These are phyloP conservation scores for Microdochium nivale DNA, from an alignment of 2,329 filamentous ascomycete species.

Conservation along the genomic window DNA sequence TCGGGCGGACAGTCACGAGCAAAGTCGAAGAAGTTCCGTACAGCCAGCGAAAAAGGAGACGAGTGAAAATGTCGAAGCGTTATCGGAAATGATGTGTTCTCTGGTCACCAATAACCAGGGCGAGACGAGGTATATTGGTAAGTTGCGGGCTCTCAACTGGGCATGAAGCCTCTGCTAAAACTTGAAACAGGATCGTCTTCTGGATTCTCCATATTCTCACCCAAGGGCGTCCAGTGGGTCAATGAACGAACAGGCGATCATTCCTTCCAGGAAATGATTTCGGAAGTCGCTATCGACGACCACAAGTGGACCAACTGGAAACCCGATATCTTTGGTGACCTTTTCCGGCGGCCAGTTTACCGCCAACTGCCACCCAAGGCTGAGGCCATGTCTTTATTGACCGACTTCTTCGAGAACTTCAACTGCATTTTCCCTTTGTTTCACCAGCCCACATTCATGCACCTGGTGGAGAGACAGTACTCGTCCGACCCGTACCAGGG, in stretches of 20 bases:
- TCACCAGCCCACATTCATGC: conserved; percentile 97
- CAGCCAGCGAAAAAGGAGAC: conserved; percentile 33
- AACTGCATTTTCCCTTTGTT: conserved; percentile 98
- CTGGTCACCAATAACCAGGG: conserved; percentile 90
- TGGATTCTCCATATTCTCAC: conserved; percentile 97
- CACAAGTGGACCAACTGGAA: conserved; percentile 98
- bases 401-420: conserved; percentile 97
- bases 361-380: conserved; percentile 73
- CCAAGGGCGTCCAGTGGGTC: conserved; percentile 96
- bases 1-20: conserved; percentile 29
- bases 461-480: conserved; percentile 89
- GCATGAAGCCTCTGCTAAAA: background rate
- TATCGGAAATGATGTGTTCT: conserved; percentile 99
- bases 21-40: conserved; percentile 29
- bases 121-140: conserved; percentile 93
- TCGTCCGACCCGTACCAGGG: conserved; percentile 87
- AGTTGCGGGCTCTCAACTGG: conserved; percentile 14
- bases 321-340: conserved; percentile 89
- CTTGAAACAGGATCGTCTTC: conserved; percentile 70
- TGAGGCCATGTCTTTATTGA: conserved; percentile 81
- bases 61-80: conserved; percentile 68
- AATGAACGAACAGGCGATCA: conserved; percentile 95
- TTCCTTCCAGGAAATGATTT: conserved; percentile 93
- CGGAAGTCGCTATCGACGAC: conserved; percentile 80
- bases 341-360: conserved; percentile 81